phyloP scores from a whole-genome alignment of 2,329 filamentous ascomycete genomes.

The Annulohypoxylon truncatum region DNA sequence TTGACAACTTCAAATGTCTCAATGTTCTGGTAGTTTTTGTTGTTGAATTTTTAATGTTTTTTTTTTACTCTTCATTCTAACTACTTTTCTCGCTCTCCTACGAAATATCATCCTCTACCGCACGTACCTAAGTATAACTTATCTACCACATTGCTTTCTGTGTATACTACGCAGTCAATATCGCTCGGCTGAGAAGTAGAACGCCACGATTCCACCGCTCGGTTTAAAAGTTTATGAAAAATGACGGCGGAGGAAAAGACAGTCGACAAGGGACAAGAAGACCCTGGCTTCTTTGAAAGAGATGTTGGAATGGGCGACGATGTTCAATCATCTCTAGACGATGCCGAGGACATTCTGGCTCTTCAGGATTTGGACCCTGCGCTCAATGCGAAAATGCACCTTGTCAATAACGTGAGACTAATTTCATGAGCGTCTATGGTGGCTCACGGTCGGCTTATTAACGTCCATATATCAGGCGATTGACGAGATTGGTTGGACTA shows the following conservation, averaged over 20 bases:
- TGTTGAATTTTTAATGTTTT: neutral
- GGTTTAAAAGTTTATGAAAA: constrained; percentile 4
- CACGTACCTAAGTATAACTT: neutral
- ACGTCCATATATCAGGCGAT: constrained; percentile 44
- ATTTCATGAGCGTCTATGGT: constrained; percentile 3
- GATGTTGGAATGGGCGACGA: constrained; percentile 21
- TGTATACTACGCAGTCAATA: neutral
- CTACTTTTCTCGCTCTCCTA: neutral
- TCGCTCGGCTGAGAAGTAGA: neutral
- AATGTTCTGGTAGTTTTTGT: neutral
- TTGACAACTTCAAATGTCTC: constrained; percentile 8
- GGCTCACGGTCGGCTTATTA: neutral
- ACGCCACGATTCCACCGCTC: neutral
- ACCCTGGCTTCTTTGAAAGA: constrained; percentile 28
- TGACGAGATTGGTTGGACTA: constrained; percentile 51
- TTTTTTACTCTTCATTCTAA: neutral
- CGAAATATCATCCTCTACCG: neutral
- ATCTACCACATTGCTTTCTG: neutral
- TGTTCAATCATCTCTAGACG: constrained; percentile 22
- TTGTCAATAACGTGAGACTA: constrained; percentile 71
- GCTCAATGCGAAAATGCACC: constrained; percentile 74
- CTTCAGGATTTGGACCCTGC: constrained; percentile 70
- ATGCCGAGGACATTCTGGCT: constrained; percentile 63
- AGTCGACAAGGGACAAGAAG: constrained; percentile 3
- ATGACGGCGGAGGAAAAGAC: constrained; percentile 20